Evolutionary conservation across 805 yeast species (phyloP).

Genomic region (Scheffersomyces stipitis): DNA sequence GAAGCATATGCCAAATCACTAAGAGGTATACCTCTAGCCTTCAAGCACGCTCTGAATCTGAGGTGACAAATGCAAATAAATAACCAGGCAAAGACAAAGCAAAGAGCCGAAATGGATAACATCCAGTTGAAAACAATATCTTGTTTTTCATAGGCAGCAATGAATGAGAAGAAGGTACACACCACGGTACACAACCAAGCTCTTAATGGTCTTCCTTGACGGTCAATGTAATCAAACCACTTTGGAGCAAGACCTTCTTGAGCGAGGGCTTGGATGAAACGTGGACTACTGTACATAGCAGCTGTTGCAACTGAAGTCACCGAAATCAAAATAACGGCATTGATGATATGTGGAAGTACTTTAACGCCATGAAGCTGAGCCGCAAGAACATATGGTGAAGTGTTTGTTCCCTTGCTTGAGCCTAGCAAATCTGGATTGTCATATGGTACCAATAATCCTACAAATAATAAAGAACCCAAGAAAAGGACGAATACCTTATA

Average conservation of each 20-base stretch:
- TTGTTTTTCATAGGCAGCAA: slow-evolving; percentile 31
- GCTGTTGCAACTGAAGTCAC: slow-evolving; percentile 32
- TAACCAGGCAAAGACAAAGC: slow-evolving; percentile 26
- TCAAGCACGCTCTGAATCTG: slow-evolving; percentile 30
- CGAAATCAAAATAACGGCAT: slow-evolving; percentile 31
- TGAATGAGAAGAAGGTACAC: slow-evolving; percentile 23
- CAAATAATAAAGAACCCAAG: slow-evolving; percentile 26
- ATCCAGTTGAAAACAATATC: slow-evolving; percentile 30
- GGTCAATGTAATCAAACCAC: slow-evolving; percentile 25
- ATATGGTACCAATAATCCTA: slow-evolving; percentile 40
- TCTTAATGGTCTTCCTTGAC: slow-evolving; percentile 26
- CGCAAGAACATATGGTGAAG: slow-evolving; percentile 30
- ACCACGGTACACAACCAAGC: slow-evolving; percentile 24
- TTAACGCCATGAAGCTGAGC: slow-evolving; percentile 26
- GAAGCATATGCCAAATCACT: slow-evolving; percentile 23
- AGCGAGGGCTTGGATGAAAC: slow-evolving; percentile 27
- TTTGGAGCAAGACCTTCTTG: slow-evolving; percentile 28
- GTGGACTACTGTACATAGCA: slow-evolving; percentile 28
- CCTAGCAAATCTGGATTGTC: slow-evolving; percentile 35
- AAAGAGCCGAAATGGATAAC: slow-evolving; percentile 27
- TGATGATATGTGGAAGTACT: slow-evolving; percentile 31
- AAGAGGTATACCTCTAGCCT: slow-evolving; percentile 19
- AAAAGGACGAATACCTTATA: slow-evolving; percentile 25
- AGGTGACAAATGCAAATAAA: slow-evolving; percentile 26
- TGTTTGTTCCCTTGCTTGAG: slow-evolving; percentile 18